Percentiles rank a stretch among this genome's conserved stretches.
These are phyloP conservation scores for Euphrasia confusa DNA, from an alignment of 257 asterid genomes.

Conservation along the genomic window DNA sequence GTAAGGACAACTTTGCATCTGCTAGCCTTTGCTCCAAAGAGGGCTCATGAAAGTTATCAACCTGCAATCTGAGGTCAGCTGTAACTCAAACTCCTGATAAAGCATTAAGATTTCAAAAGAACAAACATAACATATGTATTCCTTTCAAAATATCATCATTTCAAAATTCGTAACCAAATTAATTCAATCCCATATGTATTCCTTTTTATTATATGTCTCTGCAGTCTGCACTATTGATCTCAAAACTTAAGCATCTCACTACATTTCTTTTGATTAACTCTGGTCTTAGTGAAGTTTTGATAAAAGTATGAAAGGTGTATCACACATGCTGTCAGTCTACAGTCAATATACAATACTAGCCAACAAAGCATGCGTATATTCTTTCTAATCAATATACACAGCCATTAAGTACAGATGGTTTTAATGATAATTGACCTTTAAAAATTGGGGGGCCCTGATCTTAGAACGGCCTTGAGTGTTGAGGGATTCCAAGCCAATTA, in stretches of 20 bases:
- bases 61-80: conserved; percentile 45
- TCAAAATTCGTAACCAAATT: too few relatives aligned
- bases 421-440: conserved; percentile 56
- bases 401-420: conserved; percentile 24
- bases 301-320: background rate
- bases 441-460: conserved; percentile 82
- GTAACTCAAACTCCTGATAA: conserved; percentile 27
- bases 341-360: conserved; percentile 7
- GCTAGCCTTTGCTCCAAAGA: conserved; percentile 56
- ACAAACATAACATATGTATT: background rate
- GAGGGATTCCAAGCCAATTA: conserved; percentile 59
- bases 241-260: background rate
- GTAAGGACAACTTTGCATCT: conserved; percentile 65
- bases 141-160: too few relatives aligned
- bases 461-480: conserved; percentile 41
- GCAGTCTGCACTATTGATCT: background rate
- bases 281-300: conserved; percentile 7
- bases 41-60: conserved; percentile 65
- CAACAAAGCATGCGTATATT: conserved; percentile 6
- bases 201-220: too few relatives aligned
- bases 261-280: conserved; percentile 12
- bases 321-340: conserved; percentile 1
- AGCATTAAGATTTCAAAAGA: conserved; percentile 18
- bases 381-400: conserved; percentile 7
- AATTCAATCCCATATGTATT: too few relatives aligned